Conservation (phyloP, 805 yeast genomes). For the Lachancea quebecensis region DNA sequence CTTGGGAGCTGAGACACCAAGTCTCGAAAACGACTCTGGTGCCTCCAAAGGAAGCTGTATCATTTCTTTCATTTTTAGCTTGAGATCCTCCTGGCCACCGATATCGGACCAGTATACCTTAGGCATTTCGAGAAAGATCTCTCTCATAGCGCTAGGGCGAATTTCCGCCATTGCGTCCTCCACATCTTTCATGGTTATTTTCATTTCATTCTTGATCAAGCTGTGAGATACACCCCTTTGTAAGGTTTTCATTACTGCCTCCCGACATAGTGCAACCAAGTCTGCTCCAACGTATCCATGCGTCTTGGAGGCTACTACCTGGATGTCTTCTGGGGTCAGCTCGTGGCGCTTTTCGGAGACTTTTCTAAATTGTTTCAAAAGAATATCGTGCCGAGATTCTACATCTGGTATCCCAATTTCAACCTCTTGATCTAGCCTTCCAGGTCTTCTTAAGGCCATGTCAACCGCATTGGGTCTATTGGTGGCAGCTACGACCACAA, state of each 20-base stretch:
- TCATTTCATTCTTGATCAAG: slow-evolving; percentile 33
- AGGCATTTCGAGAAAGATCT: slow-evolving; percentile 89
- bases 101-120: slow-evolving; percentile 90
- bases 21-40: slow-evolving; percentile 59
- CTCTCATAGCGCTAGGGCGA: slow-evolving; percentile 95
- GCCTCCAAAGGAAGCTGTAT: slow-evolving; percentile 88
- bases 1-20: slow-evolving; percentile 87
- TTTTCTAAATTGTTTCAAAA: slow-evolving; percentile 50
- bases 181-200: slow-evolving; percentile 51
- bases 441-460: slow-evolving; percentile 74
- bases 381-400: slow-evolving; percentile 67
- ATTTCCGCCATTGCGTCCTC: slow-evolving; percentile 68
- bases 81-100: slow-evolving; percentile 87
- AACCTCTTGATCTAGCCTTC: slow-evolving; percentile 82
- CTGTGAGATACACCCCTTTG: slow-evolving; percentile 44
- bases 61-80: slow-evolving; percentile 77
- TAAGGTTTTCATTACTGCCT: slow-evolving; percentile 79
- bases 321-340: slow-evolving; percentile 49
- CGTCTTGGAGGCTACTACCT: slow-evolving; percentile 62
- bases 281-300: slow-evolving; percentile 99
- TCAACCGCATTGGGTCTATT: slow-evolving; percentile 65
- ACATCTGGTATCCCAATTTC: slow-evolving; percentile 91
- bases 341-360: slow-evolving; percentile 41
- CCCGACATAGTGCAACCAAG: slow-evolving; percentile 77
- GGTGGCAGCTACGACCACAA: slow-evolving; percentile 69